Base-by-base conservation (phyloP, 139 green algal genomes). In the Coccomyxa sp. region DNA sequence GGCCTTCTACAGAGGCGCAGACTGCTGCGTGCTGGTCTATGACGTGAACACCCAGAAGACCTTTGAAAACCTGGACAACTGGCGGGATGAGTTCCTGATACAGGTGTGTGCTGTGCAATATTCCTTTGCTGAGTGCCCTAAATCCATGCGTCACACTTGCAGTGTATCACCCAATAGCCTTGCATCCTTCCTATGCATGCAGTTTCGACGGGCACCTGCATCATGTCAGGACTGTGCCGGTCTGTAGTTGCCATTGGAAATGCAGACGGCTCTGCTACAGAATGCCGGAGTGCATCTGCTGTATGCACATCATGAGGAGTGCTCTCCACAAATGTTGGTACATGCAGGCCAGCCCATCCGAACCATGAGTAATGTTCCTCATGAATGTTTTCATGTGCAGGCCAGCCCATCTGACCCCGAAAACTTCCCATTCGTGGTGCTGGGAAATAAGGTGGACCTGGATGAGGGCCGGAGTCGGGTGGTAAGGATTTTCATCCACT, bases 391-490 rank as follows among this genome's bases (percentile, higher is more conserved):
- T 27, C 33, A 9, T 80, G 39, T 76, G 70, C 85, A 97, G 90
- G 95, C 95, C 14, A 89, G 76, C 55, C 95, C 95, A 4, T 73
- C 75, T 36, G 92, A 99, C 80, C 90, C 92, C 7, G 94, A 98
- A 27, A 96, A 92, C 80, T 99, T 99, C 76, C 96, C 96, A 6
- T 99, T 99, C 88, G 95, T 99, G 54, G 91, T 98, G 14, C 81
- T 99, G 75, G 96, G 96, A 68, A 99, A 99, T 92, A 99, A 99
- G 82, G 89, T 98, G 36, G 96, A 99, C 73, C 83, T 94, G n/a
- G 95, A 98, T 39, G 89, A 78, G 8, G 95, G 93, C 35, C 87
- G 82, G 31, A 88, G 78, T 34, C 83, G 95, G 39, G 90, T 94
- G 84, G 93, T 98, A 72, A 33, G 88, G 7, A 6, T 18, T 22